These are phyloP conservation scores for Colletotrichum destructivum DNA, from an alignment of 2,329 filamentous ascomycete species.

Conservation along the genomic window DNA sequence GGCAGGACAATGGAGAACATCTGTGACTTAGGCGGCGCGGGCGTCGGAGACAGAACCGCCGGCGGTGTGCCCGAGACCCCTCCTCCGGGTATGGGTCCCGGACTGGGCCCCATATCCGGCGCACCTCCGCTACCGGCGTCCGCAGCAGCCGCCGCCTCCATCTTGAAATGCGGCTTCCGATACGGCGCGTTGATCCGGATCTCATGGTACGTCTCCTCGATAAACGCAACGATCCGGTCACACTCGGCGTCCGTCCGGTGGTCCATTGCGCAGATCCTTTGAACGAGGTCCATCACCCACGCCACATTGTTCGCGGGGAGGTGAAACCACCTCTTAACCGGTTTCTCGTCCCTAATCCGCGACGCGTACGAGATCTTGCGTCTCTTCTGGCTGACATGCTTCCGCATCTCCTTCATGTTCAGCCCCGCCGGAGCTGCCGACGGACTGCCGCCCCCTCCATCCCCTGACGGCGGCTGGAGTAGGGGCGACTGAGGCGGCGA, in stretches of 20 bases:
- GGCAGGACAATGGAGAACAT: constrained; percentile 43
- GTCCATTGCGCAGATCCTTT: constrained; percentile 42
- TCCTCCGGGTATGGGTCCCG: background rate
- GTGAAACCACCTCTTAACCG: constrained; percentile 42
- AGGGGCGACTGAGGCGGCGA: constrained; percentile 33
- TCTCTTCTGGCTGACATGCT: constrained; percentile 17
- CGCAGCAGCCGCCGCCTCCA: constrained; percentile 11
- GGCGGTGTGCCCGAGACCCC: background rate
- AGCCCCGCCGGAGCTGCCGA: background rate
- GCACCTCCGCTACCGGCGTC: background rate
- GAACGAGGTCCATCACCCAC: constrained; percentile 44
- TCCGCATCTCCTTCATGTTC: constrained; percentile 30
- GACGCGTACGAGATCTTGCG: constrained; percentile 34
- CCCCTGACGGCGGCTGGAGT: constrained; percentile 6
- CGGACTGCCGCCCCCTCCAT: background rate
- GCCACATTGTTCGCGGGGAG: constrained; percentile 43
- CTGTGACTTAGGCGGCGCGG: background rate
- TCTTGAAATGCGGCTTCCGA: constrained; percentile 41
- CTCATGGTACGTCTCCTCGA: constrained; percentile 43
- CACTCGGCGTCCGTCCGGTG: constrained; percentile 37
- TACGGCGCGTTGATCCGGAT: constrained; percentile 42
- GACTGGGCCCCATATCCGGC: background rate
- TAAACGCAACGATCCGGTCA: constrained; percentile 40
- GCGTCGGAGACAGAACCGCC: background rate
- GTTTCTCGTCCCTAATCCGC: constrained; percentile 9